A percentile compares a stretch with the other conserved stretches of the same genome.
These are phyloP conservation scores for Colletotrichum cereale DNA, from an alignment of 2,329 filamentous ascomycete genomes.

Conservation along the genomic window DNA sequence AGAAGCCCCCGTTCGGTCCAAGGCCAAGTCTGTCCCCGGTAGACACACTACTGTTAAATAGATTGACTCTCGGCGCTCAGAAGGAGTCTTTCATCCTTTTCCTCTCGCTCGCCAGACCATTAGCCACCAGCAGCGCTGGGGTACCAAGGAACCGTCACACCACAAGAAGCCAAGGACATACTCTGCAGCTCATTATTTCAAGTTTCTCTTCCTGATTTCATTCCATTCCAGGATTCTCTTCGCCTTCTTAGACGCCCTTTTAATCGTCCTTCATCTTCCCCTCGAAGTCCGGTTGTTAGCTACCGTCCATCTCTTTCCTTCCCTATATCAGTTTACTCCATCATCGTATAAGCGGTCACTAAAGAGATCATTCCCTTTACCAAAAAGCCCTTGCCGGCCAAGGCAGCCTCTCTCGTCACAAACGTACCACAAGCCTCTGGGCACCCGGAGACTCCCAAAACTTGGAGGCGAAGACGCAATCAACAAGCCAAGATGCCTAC, in stretches of 20 bases:
- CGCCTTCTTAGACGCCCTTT: constrained; percentile 10
- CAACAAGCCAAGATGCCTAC: constrained; percentile 42
- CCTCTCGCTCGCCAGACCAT: constrained; percentile 28
- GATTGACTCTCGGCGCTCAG: constrained; percentile 26
- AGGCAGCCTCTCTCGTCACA: constrained; percentile 30
- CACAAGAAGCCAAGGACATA: constrained; percentile 18
- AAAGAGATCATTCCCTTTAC: constrained; percentile 13
- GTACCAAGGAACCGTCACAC: constrained; percentile 34
- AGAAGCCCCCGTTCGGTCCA: constrained; percentile 15
- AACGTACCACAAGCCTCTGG: constrained; percentile 21
- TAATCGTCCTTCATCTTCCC: constrained; percentile 7
- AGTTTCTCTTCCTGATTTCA: constrained; percentile 17
- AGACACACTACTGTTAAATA: constrained; percentile 37
- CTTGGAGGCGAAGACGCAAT: constrained; percentile 17
- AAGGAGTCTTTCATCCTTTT: constrained; percentile 16
- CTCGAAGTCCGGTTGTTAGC: neutral
- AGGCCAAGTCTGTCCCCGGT: constrained; percentile 22
- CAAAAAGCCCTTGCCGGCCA: constrained; percentile 33
- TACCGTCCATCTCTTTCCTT: neutral
- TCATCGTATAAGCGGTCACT: constrained; percentile 19
- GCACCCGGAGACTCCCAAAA: neutral
- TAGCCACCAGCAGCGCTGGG: constrained; percentile 37
- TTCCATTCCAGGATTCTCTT: constrained; percentile 22
- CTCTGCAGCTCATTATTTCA: constrained; percentile 22
- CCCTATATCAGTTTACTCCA: constrained; percentile 2